Evolutionary conservation across 1,284 basidiomycete genomes (phyloP).

Genomic region (Pseudozyma tsukubaensis): DNA sequence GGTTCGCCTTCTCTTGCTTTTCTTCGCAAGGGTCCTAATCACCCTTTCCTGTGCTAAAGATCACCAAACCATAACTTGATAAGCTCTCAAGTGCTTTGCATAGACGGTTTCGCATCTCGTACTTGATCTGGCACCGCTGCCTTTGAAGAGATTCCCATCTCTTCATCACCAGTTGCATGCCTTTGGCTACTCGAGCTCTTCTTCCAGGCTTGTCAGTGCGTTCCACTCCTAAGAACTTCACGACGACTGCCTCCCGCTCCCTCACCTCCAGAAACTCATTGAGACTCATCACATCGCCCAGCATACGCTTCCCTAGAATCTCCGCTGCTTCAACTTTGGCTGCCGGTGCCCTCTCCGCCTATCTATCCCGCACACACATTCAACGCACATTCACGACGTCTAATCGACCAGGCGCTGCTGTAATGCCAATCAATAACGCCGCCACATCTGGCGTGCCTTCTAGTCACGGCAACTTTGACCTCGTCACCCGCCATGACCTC

Average conservation of each 20-base stretch:
- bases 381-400: conserved; percentile 26
- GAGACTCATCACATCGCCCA: background rate
- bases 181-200: conserved; percentile 18
- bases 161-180: conserved; percentile 27
- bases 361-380: conserved; percentile 2
- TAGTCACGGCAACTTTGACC: conserved; percentile 78
- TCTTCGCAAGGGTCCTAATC: conserved; percentile 9
- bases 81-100: background rate
- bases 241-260: conserved; percentile 17
- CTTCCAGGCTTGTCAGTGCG: conserved; percentile 35
- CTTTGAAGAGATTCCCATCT: background rate
- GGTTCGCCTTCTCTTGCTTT: conserved; percentile 7
- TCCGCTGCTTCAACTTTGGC: conserved; percentile 19
- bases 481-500: conserved; percentile 78
- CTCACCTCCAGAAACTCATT: conserved; percentile 10
- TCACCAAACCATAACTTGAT: background rate
- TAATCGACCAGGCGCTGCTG: conserved; percentile 1
- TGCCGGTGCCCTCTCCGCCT: conserved; percentile 15
- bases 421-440: conserved; percentile 35
- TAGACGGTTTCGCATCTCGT: background rate
- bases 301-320: conserved; percentile 10
- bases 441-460: conserved; percentile 21
- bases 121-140: too few relatives aligned
- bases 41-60: background rate
- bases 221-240: conserved; percentile 10